Evolutionary conservation across 768 basidiomycete species (phyloP).

Genomic region (Termitomyces sp.): DNA sequence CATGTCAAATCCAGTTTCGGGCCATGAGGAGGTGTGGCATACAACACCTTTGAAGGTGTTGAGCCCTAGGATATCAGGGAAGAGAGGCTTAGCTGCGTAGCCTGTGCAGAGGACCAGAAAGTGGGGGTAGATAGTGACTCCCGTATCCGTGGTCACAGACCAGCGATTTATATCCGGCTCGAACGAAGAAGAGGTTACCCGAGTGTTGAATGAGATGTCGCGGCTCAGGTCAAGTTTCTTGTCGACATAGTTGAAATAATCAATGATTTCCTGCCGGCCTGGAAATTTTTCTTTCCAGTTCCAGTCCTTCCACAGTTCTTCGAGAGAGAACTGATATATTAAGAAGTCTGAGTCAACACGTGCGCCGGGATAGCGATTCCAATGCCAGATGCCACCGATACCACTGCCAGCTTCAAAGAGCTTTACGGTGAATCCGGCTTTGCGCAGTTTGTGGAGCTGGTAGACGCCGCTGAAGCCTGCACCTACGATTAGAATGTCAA

Average conservation of each 20-base stretch:
- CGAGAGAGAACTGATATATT: constrained; percentile 19
- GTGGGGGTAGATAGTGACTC: constrained; percentile 12
- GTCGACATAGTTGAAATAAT: constrained; percentile 20
- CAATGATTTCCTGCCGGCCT: constrained; percentile 12
- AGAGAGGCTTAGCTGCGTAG: constrained; percentile 19
- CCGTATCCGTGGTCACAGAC: constrained; percentile 15
- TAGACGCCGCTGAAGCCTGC: constrained; percentile 21
- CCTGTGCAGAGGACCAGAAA: constrained; percentile 22
- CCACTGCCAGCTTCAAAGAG: constrained; percentile 16
- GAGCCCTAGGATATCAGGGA: constrained; percentile 17
- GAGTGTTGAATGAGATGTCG: constrained; percentile 19
- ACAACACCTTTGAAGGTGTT: constrained; percentile 18
- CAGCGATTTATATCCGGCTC: constrained; percentile 14
- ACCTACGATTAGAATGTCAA: constrained; percentile 21
- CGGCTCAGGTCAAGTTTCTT: constrained; percentile 19
- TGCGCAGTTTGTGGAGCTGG: constrained; percentile 14
- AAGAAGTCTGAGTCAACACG: constrained; percentile 21
- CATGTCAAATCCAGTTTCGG: constrained; percentile 15
- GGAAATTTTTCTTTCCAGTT: constrained; percentile 15
- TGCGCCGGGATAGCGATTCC: constrained; percentile 23
- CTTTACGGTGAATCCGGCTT: constrained; percentile 14
- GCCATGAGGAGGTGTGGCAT: constrained; percentile 21
- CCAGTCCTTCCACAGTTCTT: constrained; percentile 23
- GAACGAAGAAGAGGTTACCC: constrained; percentile 17
- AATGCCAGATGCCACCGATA: constrained; percentile 23